phyloP scores from a whole-genome alignment of 345 rosid species.

The Aquilaria yunnanensis region DNA sequence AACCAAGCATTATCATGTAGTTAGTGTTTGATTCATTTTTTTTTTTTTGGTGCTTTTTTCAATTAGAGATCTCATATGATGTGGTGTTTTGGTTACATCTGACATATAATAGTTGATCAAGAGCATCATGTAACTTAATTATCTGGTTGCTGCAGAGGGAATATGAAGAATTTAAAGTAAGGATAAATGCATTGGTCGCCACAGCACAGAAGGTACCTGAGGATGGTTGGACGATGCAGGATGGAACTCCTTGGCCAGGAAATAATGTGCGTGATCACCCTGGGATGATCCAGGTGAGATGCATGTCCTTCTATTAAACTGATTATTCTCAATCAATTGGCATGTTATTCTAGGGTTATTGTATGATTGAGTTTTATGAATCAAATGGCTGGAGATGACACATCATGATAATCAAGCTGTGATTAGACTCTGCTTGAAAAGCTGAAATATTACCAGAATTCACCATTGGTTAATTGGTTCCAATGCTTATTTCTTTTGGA shows the following conservation, averaged over 20 bases:
- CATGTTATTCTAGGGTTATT: conserved; percentile 1
- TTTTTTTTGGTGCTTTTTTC: too few relatives aligned
- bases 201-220: conserved; percentile 98
- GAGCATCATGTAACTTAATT: neutral
- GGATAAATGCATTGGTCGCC: conserved; percentile 87
- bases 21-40: too few relatives aligned
- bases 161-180: conserved; percentile 94
- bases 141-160: conserved; percentile 64
- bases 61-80: too few relatives aligned
- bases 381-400: too few relatives aligned
- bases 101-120: too few relatives aligned
- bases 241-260: conserved; percentile 99
- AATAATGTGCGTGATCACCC: conserved; percentile 93
- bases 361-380: neutral
- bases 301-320: neutral
- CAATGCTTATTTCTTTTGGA: too few relatives aligned
- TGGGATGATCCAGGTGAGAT: conserved; percentile 97
- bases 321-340: neutral
- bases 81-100: too few relatives aligned
- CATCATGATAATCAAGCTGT: too few relatives aligned
- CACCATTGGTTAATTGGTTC: too few relatives aligned
- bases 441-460: too few relatives aligned
- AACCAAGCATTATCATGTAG: too few relatives aligned
- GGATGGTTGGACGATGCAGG: conserved; percentile 99
- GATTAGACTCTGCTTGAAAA: too few relatives aligned